Evolutionary conservation across 2,329 filamentous ascomycete genomes (phyloP), one percentile per base, ranked within the genome.

Genomic region (Penicillium griseofulvum): DNA sequence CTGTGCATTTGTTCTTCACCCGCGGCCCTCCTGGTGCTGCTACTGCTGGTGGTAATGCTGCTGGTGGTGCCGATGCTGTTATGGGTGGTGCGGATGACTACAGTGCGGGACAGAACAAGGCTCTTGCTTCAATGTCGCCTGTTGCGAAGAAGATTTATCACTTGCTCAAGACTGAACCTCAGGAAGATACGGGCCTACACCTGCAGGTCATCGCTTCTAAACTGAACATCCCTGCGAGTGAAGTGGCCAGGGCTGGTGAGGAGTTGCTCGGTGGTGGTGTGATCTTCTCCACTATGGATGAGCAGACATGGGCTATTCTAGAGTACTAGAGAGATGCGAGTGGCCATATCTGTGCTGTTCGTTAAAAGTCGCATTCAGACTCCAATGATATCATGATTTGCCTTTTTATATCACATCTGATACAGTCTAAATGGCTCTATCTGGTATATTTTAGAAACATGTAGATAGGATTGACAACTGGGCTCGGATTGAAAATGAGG

Each of bases 201-300:
- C 79, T 92, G 62, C 87, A 93, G 66, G 79, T 87, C 57, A 89
- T 99, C 65, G 86, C 88, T 11, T 79, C 80, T 45, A 80, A 82
- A 55, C 79, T 87, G 17, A 80, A 83, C 8, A 75, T 97, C 75
- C 80, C 87, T 9, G 75, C 86, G 29, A 80, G 80, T 26, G 90
- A 95, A 43, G 88, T 94, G 14, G 78, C 87, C 64, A 84, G 82
- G 49, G 92, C 86, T n/a, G 85, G 89, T 10, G 90, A 96, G 65
- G 91, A 97, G 74, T 74, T 99, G 68, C 74, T 91, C 41, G 80
- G 80, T 2, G 76, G 84, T 52, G 90, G 91, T 29, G 70, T 90
- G 65, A 90, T 96, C 61, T 99, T 91, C 76, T 90, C 91, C 28
- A 99, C 95, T 10, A 83, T 96, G 54, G 91, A 97, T 74, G 93